Evolutionary conservation across 768 basidiomycete species (phyloP).

Genomic region (Leccinum boreale): DNA sequence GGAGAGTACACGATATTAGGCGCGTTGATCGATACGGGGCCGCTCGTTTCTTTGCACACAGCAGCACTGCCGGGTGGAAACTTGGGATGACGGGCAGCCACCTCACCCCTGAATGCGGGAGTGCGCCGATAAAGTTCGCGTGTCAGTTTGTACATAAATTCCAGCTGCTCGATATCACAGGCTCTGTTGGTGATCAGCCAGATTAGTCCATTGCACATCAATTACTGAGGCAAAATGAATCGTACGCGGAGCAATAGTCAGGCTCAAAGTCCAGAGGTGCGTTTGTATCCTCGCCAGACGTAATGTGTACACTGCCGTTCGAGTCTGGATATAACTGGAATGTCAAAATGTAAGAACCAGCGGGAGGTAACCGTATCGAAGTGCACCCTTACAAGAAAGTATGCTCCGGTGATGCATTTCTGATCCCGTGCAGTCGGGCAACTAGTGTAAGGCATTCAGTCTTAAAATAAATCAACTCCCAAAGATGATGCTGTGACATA

Average conservation of each 20-base stretch:
- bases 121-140: slow-evolving; percentile 57
- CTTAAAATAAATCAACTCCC: not conserved
- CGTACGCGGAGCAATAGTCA: slow-evolving; percentile 43
- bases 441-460: not conserved
- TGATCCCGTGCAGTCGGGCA: too few species aligned
- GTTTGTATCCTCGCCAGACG: slow-evolving; percentile 37
- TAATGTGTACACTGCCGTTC: slow-evolving; percentile 47
- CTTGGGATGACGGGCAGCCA: slow-evolving; percentile 18
- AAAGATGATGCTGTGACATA: not conserved
- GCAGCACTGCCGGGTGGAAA: slow-evolving; percentile 32
- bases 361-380: too few species aligned
- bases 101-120: slow-evolving; percentile 28
- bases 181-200: slow-evolving; percentile 10
- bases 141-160: slow-evolving; percentile 52
- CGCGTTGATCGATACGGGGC: slow-evolving; percentile 12
- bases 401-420: too few species aligned
- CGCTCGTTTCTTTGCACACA: slow-evolving; percentile 12
- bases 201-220: not conserved
- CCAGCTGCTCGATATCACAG: slow-evolving; percentile 42
- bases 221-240: too few species aligned
- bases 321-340: slow-evolving; percentile 43
- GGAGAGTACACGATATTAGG: not conserved
- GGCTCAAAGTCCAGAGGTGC: slow-evolving; percentile 44
- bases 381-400: too few species aligned
- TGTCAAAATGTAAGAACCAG: too few species aligned